A percentile compares a stretch with the other conserved stretches of the same genome.
Evolutionary conservation across 2,329 filamentous ascomycete genomes (phyloP).

Genomic region (Microthyrium microscopicum): DNA sequence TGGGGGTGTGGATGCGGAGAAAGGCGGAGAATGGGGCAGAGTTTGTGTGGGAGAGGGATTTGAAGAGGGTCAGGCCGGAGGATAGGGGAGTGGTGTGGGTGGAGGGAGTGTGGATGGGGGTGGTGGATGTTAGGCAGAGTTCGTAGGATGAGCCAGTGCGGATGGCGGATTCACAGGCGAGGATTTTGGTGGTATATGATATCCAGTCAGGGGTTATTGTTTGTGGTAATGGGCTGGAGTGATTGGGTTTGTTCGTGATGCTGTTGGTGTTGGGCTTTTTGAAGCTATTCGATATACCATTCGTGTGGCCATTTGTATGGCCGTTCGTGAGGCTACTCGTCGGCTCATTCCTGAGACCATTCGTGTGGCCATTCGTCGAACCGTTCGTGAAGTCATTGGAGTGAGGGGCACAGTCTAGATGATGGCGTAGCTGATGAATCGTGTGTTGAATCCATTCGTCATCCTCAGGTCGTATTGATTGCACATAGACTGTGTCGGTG

Average conservation of each 20-base stretch:
- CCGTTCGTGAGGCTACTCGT: too few species aligned
- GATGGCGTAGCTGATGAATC: constrained; percentile 14
- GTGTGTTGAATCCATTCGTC: constrained; percentile 29
- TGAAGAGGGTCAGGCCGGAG: constrained; percentile 40
- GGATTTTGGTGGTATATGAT: background rate
- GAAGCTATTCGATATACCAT: too few species aligned
- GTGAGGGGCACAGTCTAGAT: background rate
- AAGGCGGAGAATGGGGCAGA: constrained; percentile 78
- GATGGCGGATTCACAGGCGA: constrained; percentile 50
- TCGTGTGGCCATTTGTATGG: too few species aligned
- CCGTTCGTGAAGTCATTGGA: background rate
- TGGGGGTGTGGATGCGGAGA: constrained; percentile 24
- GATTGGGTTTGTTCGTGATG: too few species aligned
- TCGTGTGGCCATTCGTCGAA: background rate
- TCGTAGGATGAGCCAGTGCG: constrained; percentile 71
- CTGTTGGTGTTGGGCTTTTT: too few species aligned
- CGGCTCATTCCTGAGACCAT: too few species aligned
- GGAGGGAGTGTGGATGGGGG: constrained; percentile 9
- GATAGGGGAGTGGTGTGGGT: constrained; percentile 12
- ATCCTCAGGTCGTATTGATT: constrained; percentile 40
- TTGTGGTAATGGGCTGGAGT: too few species aligned
- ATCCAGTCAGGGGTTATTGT: too few species aligned
- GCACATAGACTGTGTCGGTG: constrained; percentile 44
- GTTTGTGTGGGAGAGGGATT: constrained; percentile 50
- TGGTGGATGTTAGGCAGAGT: constrained; percentile 65